phyloP scores from a whole-genome alignment of 2,329 filamentous ascomycete species.

The Trichoderma endophyticum region DNA sequence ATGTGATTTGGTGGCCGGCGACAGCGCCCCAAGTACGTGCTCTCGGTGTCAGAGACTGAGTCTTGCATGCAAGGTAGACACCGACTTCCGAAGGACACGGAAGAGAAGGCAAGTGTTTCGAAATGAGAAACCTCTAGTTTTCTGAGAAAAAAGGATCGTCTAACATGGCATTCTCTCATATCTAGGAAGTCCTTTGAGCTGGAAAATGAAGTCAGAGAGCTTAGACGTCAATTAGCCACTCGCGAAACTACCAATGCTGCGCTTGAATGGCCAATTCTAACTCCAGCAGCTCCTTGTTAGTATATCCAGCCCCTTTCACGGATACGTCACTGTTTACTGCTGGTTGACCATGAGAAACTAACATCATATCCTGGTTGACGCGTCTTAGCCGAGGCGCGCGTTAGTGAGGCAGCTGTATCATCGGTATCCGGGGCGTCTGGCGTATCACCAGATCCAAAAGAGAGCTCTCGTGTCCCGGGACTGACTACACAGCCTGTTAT shows the following conservation, averaged over 20 bases:
- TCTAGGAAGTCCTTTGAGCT: conserved; percentile 7
- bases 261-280: background rate
- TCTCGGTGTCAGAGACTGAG: conserved; percentile 4
- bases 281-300: background rate
- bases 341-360: background rate
- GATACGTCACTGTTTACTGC: background rate
- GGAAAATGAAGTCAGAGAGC: conserved; percentile 8
- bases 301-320: background rate
- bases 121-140: background rate
- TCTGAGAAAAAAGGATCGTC: background rate
- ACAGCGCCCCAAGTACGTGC: background rate
- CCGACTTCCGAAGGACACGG: background rate
- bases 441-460: background rate
- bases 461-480: background rate
- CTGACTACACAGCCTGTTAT: conserved; percentile 8
- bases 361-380: background rate
- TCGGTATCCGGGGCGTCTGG: background rate
- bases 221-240: background rate
- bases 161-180: background rate
- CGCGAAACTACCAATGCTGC: background rate
- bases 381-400: background rate
- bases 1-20: conserved; percentile 1
- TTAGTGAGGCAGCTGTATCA: background rate
- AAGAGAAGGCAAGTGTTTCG: background rate
- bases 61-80: conserved; percentile 9